Conservation (phyloP, 805 yeast species). For the Kockiozyma suomiensis region DNA sequence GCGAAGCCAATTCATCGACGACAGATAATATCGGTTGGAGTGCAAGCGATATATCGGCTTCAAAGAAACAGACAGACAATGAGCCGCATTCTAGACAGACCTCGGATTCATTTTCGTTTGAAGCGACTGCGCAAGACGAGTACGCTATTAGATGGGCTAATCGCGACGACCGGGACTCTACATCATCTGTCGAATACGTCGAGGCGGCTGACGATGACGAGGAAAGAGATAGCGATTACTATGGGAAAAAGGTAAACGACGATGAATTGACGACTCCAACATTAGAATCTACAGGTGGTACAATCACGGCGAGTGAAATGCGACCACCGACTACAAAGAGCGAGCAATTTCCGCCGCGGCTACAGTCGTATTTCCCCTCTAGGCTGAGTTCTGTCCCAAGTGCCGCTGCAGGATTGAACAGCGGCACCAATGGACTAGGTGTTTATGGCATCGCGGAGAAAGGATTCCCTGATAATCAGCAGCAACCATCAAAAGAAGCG, state of each 20-base stretch:
- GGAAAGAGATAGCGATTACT: neutral
- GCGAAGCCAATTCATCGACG: neutral
- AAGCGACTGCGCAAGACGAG: conserved; percentile 18
- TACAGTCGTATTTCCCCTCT: conserved; percentile 24
- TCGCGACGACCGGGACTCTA: conserved; percentile 13
- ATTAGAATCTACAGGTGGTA: neutral
- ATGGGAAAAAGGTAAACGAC: too few species aligned
- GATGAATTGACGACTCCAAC: conserved; percentile 13
- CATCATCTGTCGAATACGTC: conserved; percentile 26
- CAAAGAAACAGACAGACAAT: neutral
- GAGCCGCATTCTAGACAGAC: conserved; percentile 1
- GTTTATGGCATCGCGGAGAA: conserved; percentile 11
- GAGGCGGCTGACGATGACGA: conserved; percentile 19
- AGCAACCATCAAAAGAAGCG: neutral
- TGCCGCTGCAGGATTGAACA: neutral
- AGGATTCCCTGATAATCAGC: conserved; percentile 4
- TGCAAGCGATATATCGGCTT: neutral
- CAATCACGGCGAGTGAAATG: neutral
- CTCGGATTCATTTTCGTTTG: conserved; percentile 21
- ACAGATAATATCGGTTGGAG: conserved; percentile 4
- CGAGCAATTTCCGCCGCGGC: conserved; percentile 23
- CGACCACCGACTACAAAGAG: neutral
- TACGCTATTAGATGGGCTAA: conserved; percentile 19
- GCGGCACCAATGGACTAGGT: conserved; percentile 9
- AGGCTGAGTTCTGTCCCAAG: neutral